phyloP scores from a whole-genome alignment of 2,329 filamentous ascomycete genomes.

The Cadophora sp. region DNA sequence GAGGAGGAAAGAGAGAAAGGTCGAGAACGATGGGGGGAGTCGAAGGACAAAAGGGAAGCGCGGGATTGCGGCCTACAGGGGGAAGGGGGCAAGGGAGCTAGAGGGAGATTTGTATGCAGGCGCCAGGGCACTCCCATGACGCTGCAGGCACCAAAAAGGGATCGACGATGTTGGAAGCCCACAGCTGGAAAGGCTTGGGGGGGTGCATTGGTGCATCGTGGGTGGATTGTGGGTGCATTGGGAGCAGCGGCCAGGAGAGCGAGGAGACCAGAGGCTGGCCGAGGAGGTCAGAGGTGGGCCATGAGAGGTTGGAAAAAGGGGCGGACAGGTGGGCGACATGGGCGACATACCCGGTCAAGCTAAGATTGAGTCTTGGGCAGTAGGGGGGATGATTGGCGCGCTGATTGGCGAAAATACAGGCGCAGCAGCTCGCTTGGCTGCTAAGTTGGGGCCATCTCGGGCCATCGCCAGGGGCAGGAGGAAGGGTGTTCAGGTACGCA shows the following conservation, averaged over 20 bases:
- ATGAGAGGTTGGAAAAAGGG: slow-evolving; percentile 15
- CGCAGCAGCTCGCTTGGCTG: slow-evolving; percentile 19
- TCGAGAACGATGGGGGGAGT: slow-evolving; percentile 25
- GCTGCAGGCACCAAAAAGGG: slow-evolving; percentile 27
- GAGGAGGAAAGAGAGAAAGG: slow-evolving; percentile 28
- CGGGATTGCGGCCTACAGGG: slow-evolving; percentile 33
- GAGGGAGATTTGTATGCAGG: slow-evolving; percentile 32
- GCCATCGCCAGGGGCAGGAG: slow-evolving; percentile 1
- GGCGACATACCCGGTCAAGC: neutral
- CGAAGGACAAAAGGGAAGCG: slow-evolving; percentile 33
- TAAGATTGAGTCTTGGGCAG: slow-evolving; percentile 27
- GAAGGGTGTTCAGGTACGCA: slow-evolving; percentile 13
- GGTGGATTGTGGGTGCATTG: slow-evolving; percentile 13
- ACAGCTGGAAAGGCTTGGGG: neutral
- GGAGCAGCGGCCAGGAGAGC: neutral
- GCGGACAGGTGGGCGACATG: slow-evolving; percentile 4
- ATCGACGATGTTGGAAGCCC: slow-evolving; percentile 6
- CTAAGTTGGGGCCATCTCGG: neutral
- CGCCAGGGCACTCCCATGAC: slow-evolving; percentile 24
- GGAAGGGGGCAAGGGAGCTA: slow-evolving; percentile 21
- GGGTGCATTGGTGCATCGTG: too few relatives aligned
- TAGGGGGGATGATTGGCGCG: slow-evolving; percentile 29
- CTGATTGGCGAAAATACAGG: slow-evolving; percentile 14
- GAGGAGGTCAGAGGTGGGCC: neutral
- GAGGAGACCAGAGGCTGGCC: neutral